Conservation (phyloP, 2,329 filamentous ascomycete genomes). For the Sclerotinia glacialis region DNA sequence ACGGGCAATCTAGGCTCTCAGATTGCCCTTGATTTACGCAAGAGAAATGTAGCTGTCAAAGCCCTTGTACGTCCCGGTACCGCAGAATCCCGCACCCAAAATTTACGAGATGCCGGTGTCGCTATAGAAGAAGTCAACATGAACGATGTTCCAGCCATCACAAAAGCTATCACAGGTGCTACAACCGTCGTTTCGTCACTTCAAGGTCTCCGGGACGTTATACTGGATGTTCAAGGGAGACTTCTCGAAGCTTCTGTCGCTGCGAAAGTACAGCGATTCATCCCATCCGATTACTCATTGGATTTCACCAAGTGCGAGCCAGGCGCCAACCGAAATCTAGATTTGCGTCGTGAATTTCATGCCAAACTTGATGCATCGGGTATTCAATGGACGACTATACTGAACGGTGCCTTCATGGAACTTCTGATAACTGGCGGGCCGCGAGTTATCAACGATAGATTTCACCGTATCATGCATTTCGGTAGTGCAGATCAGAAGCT, state of each 20-base stretch:
- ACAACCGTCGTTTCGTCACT: slow-evolving; percentile 22
- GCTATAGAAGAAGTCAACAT: slow-evolving; percentile 22
- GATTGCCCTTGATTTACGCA: slow-evolving; percentile 22
- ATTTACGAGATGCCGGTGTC: slow-evolving; percentile 21
- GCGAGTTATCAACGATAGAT: slow-evolving; percentile 23
- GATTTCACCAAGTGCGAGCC: slow-evolving; percentile 23
- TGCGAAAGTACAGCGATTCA: slow-evolving; percentile 56
- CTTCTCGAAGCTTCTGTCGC: slow-evolving; percentile 53
- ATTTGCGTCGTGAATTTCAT: slow-evolving; percentile 23
- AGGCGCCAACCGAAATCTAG: slow-evolving; percentile 24
- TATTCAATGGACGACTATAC: slow-evolving; percentile 22
- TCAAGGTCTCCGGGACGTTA: slow-evolving; percentile 23
- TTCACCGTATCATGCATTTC: slow-evolving; percentile 23
- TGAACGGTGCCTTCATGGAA: slow-evolving; percentile 25
- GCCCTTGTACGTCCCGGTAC: slow-evolving; percentile 24
- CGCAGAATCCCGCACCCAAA: slow-evolving; percentile 22
- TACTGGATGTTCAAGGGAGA: slow-evolving; percentile 18
- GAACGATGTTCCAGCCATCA: slow-evolving; percentile 14
- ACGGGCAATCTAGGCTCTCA: slow-evolving; percentile 23
- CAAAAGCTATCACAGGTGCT: slow-evolving; percentile 18
- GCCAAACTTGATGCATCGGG: slow-evolving; percentile 22
- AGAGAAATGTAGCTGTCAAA: slow-evolving; percentile 23
- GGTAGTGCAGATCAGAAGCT: slow-evolving; percentile 22
- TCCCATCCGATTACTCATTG: slow-evolving; percentile 53
- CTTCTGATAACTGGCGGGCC: slow-evolving; percentile 13